Conservation (phyloP, 108 stramenopile genomes). For the Cyclotella kingstonii region DNA sequence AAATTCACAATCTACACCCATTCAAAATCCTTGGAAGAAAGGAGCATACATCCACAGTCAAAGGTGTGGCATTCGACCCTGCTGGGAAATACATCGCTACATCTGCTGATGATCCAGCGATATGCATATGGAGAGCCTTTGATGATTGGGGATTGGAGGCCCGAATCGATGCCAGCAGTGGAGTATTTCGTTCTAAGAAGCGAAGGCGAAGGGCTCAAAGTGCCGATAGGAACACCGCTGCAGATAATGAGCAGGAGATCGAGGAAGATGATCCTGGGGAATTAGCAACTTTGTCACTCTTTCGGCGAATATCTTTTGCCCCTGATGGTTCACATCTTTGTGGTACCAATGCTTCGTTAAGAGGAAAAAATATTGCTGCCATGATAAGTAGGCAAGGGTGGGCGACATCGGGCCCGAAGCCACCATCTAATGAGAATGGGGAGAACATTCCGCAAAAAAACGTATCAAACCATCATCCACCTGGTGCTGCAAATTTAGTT, state of each 20-base stretch:
- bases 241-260: slow-evolving; percentile 8
- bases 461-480: slow-evolving; percentile 14
- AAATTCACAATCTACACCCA: slow-evolving; percentile 55
- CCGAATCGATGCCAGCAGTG: slow-evolving; percentile 63
- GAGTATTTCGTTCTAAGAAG: slow-evolving; percentile 66
- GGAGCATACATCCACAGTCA: slow-evolving; percentile 79
- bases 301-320: slow-evolving; percentile 83
- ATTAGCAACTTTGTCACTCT: slow-evolving; percentile 66
- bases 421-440: slow-evolving; percentile 13
- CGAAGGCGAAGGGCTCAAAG: no score
- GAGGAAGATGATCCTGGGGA: slow-evolving; percentile 62
- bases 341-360: slow-evolving; percentile 77
- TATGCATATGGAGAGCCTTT: slow-evolving; percentile 86
- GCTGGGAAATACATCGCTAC: slow-evolving; percentile 80
- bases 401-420: slow-evolving; percentile 53
- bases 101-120: slow-evolving; percentile 82
- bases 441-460: slow-evolving; percentile 8
- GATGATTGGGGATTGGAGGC: slow-evolving; percentile 88
- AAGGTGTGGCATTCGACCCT: slow-evolving; percentile 88
- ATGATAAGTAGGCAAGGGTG: slow-evolving; percentile 86
- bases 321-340: slow-evolving; percentile 88
- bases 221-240: neutral
- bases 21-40: slow-evolving; percentile 75
- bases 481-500: slow-evolving; percentile 85
- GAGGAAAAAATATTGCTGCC: slow-evolving; percentile 84